Percentiles rank a stretch among this genome's conserved stretches.
Evolutionary conservation across 2,329 filamentous ascomycete genomes (phyloP).

Genomic region (Arachnomyces sp.): DNA sequence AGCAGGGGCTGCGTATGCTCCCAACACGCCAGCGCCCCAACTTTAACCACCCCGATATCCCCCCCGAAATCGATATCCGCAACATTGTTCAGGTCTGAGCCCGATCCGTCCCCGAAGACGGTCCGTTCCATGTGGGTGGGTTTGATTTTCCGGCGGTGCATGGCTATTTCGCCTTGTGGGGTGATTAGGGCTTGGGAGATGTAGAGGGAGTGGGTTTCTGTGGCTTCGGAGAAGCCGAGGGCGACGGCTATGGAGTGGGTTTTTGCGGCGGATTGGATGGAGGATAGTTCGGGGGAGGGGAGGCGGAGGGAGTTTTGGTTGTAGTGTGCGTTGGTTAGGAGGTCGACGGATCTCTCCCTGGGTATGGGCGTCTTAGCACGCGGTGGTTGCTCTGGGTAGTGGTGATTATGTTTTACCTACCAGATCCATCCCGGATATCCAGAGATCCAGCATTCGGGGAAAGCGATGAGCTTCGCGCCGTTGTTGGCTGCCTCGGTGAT

Average conservation of each 20-base stretch:
- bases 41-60: conserved; percentile 11
- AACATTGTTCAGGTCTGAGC: conserved; percentile 33
- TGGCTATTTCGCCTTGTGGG: conserved; percentile 31
- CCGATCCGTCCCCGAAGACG: conserved; percentile 41
- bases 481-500: conserved; percentile 48
- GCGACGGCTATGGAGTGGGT: conserved; percentile 34
- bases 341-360: conserved; percentile 27
- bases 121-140: conserved; percentile 47
- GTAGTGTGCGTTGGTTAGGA: conserved; percentile 23
- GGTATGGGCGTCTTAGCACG: no score
- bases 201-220: conserved; percentile 31
- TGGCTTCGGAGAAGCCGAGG: conserved; percentile 38
- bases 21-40: conserved; percentile 44
- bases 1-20: conserved; percentile 46
- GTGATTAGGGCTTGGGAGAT: conserved; percentile 41
- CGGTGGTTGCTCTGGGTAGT: no score
- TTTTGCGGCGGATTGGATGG: conserved; percentile 26
- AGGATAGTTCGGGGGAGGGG: conserved; percentile 29
- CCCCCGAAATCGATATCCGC: conserved; percentile 31
- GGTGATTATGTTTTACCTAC: conserved; percentile 18
- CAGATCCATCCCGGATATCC: conserved; percentile 47
- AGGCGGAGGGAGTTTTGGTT: conserved; percentile 24
- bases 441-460: conserved; percentile 49
- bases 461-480: conserved; percentile 48
- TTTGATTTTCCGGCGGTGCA: conserved; percentile 44